Base-by-base conservation (phyloP, 305 asterid genomes). In the Fraxinus dipetala region DNA sequence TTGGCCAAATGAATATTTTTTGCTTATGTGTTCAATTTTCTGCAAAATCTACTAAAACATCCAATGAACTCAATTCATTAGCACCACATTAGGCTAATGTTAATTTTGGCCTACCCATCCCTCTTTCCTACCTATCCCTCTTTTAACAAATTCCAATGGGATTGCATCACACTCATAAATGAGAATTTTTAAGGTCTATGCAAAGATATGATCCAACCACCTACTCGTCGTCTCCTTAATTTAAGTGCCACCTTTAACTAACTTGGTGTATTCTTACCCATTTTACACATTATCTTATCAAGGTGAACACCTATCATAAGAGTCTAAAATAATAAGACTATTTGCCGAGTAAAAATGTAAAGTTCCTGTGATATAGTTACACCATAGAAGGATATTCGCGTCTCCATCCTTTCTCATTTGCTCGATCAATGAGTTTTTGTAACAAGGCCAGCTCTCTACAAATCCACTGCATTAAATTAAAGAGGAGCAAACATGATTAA, bases 321-420 rank as follows among this genome's bases (percentile, higher is more conserved):
- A 59, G 4, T 6, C 22, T 16, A 51, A 61, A 61, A 24, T 26
- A 13, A 3, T 11, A 11, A 65, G 74, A 28, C 36, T 67, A 24
- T 10, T 28, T 9, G 34, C 36, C 56, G 18, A 11, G 35, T 45
- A 13, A 65, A 26, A 9, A 2, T 36, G 72, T n/a, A 51, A 79
- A 51, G 72, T 81, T 38, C 28, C 32, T 72, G 78, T 61, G 77
- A 65, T 31, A 72, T 31, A 82, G 73, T 63, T 78, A 87, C 76
- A 36, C 59, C 40, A 34, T 22, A 40, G 85, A 92, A 91, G 98
- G 99, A 95, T 95, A 95, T 94, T 92, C 87, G 4, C 84, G 78
- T 83, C 94, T 93, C 92, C 96, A 86, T 78, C 99, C 99, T 92
- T 94, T 93, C 84, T 92, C 98, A 84, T 92, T 91, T 84, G 98